Base-by-base conservation (phyloP, 371 early-diverging fungal genomes). In the Syncephalastrum sp. region DNA sequence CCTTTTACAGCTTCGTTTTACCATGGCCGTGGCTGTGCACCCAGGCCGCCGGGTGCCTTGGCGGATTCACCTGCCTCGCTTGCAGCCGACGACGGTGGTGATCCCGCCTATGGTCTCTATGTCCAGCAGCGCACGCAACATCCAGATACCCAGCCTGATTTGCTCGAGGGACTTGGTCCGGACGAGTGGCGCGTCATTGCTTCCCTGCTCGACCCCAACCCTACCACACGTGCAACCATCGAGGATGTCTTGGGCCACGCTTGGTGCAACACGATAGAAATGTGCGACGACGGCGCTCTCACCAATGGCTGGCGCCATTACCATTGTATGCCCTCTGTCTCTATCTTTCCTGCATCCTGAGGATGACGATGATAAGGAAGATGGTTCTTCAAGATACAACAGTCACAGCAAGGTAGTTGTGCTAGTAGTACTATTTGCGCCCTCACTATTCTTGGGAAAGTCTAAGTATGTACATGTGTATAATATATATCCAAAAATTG, bases 241-340 rank as follows among this genome's bases (percentile, higher is more conserved):
- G 76, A 79, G 10, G 79, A 93, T 69, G 95, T 93, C 2, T 74
- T 95, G 42, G 57, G 77, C 19, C 94, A 92, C 72, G 76, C 83
- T 15, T 96, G 95, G 95, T 33, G 38, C 38, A 60, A 53, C 21
- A n/a, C 56, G 5, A 59, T 70, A 8, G 75, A 74, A 61, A 60
- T 64, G 17, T 74, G 75, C 46, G 38, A 59, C 29, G 67, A 68
- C 54, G 67, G 74, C 7, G 49, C 66, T 13, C 69, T 73, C 0
- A 50, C 63, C 8, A 70, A 70, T 46, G 75, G 75, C 6, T 64
- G 56, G 53, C 57, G 61, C 17, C 69, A 68, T 47, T 64, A 56
- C 51, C 69, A 68, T 56, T 57, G 61, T 33, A 33, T 33, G 38
- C 38, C 38, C 38, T 33, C 52, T 43, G 38, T 33, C 38, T 33